Percentiles rank a stretch among this genome's conserved stretches.
Evolutionary conservation across 1,284 basidiomycete genomes (phyloP).

Genomic region (Melampsora abietis-canadensis): DNA sequence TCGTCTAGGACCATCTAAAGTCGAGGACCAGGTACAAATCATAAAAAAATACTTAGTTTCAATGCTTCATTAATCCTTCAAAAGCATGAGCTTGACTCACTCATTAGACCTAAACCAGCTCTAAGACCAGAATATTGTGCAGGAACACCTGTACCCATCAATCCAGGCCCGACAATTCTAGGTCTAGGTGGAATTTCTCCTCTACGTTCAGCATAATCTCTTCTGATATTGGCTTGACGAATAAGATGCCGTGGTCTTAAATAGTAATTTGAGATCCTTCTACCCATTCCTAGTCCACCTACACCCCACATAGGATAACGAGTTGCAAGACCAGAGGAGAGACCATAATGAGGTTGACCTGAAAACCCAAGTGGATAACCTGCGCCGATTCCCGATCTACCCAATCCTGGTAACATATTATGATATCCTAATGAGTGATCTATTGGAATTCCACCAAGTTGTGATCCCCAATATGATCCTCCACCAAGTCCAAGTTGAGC

Average conservation of each 20-base stretch:
- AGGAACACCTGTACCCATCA: slow-evolving; percentile 13
- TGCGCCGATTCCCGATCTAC: background rate
- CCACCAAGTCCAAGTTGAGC: slow-evolving; percentile 24
- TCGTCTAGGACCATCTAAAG: no score
- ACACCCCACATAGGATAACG: slow-evolving; percentile 40
- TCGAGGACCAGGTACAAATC: no score
- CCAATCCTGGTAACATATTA: background rate
- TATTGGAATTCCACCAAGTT: slow-evolving; percentile 24
- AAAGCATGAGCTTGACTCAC: no score
- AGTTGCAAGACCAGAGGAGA: slow-evolving; percentile 17
- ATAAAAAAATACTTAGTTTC: no score
- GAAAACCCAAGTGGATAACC: background rate
- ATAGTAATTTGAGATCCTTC: slow-evolving; percentile 21
- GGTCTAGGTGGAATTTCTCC: slow-evolving; percentile 38
- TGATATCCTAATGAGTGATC: slow-evolving; percentile 32
- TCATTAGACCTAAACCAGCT: background rate
- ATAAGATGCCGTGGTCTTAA: slow-evolving; percentile 11
- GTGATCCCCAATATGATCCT: slow-evolving; percentile 39
- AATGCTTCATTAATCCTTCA: no score
- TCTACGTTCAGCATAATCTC: slow-evolving; percentile 35
- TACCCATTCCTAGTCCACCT: slow-evolving; percentile 38
- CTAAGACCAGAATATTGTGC: background rate
- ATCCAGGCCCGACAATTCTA: slow-evolving; percentile 17
- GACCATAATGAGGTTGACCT: slow-evolving; percentile 25
- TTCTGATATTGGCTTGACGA: slow-evolving; percentile 19